These are phyloP conservation scores for Calonectria henricotiae DNA, from an alignment of 2,329 filamentous ascomycete genomes.

Conservation along the genomic window DNA sequence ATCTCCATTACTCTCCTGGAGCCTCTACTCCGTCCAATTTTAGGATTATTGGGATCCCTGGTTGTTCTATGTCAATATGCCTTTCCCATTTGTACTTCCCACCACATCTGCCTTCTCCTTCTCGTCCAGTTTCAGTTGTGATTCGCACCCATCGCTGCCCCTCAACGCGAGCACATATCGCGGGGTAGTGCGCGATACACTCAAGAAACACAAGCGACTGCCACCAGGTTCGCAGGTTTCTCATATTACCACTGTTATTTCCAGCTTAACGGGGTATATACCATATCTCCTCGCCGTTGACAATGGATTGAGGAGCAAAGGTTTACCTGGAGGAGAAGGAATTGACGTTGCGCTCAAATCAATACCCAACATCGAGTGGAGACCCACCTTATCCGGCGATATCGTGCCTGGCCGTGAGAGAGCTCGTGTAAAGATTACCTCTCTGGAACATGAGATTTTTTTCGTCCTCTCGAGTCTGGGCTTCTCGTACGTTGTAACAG, in stretches of 20 bases:
- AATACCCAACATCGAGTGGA: constrained; percentile 83
- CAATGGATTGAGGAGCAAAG: constrained; percentile 74
- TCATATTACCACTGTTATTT: constrained; percentile 80
- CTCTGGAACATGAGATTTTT: constrained; percentile 86
- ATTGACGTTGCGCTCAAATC: constrained; percentile 78
- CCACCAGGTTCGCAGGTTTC: constrained; percentile 78
- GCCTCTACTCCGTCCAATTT: neutral
- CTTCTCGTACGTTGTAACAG: constrained; percentile 80
- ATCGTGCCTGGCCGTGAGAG: constrained; percentile 76
- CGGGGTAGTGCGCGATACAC: constrained; percentile 83
- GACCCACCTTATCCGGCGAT: constrained; percentile 81
- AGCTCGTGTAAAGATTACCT: constrained; percentile 78
- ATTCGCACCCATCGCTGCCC: constrained; percentile 91
- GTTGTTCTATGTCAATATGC: constrained; percentile 73
- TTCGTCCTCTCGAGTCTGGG: constrained; percentile 86
- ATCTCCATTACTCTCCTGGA: neutral
- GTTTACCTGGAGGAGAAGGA: constrained; percentile 67
- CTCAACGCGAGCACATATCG: constrained; percentile 87
- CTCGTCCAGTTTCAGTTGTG: constrained; percentile 81
- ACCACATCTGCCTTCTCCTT: constrained; percentile 93
- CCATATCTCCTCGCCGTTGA: constrained; percentile 88
- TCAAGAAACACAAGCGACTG: constrained; percentile 94
- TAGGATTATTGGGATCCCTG: neutral
- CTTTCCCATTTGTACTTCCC: constrained; percentile 89
- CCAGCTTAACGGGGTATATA: constrained; percentile 82